These are phyloP conservation scores for Blastobotrys petasosporus DNA, from an alignment of 1,139 yeast species.

Conservation along the genomic window DNA sequence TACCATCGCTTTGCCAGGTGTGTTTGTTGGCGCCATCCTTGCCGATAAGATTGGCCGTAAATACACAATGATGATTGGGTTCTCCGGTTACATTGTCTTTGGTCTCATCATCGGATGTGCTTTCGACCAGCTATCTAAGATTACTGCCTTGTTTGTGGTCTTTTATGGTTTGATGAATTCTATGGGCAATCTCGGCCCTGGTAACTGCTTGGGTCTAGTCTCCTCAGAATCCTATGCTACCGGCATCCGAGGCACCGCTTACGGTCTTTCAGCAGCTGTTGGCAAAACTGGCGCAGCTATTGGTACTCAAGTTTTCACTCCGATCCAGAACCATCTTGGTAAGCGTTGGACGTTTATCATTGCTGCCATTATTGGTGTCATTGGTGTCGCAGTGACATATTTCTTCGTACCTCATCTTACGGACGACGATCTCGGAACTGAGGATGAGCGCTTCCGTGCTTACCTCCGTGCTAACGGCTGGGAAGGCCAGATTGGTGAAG, in stretches of 20 bases:
- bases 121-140: conserved; percentile 43
- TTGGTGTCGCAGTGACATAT: conserved; percentile 56
- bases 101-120: conserved; percentile 57
- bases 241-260: conserved; percentile 64
- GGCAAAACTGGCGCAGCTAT: conserved; percentile 54
- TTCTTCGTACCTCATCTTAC: conserved; percentile 61
- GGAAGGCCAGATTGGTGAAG: conserved; percentile 52
- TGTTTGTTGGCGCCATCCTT: conserved; percentile 49
- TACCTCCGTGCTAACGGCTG: conserved; percentile 63
- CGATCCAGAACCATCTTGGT: conserved; percentile 39
- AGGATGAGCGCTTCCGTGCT: conserved; percentile 57
- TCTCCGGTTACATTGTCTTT: conserved; percentile 51
- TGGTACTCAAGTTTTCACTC: conserved; percentile 44
- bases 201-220: conserved; percentile 63
- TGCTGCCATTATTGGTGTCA: conserved; percentile 65
- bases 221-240: conserved; percentile 70
- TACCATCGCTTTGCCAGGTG: conserved; percentile 52
- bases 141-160: conserved; percentile 50
- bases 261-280: conserved; percentile 47
- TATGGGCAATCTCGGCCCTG: conserved; percentile 70
- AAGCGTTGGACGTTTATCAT: conserved; percentile 47
- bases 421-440: conserved; percentile 61
- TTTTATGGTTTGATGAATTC: conserved; percentile 56
- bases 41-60: conserved; percentile 53
- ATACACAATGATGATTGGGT: conserved; percentile 53